Evolutionary conservation across 2,329 filamentous ascomycete species (phyloP).

Genomic region (Xylariales sp.): DNA sequence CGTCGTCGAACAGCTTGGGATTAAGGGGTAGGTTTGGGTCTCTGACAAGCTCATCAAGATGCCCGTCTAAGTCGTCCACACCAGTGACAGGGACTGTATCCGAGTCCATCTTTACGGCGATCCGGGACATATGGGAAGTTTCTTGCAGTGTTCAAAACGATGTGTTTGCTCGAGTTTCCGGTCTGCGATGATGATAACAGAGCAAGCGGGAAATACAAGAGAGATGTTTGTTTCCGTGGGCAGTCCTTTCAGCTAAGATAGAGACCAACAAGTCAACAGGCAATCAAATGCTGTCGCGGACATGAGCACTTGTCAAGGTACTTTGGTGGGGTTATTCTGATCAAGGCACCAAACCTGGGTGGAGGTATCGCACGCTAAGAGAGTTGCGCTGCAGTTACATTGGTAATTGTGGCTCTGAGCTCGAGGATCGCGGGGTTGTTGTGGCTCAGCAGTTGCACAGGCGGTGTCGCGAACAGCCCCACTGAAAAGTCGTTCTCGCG

Average conservation of each 20-base stretch:
- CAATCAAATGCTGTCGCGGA: not conserved
- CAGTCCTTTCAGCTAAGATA: too few species aligned
- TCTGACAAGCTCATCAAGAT: constrained; percentile 45
- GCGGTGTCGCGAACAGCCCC: not conserved
- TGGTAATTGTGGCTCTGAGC: not conserved
- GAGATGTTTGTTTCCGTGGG: not conserved
- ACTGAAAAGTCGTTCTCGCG: not conserved
- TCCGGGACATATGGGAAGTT: constrained; percentile 21
- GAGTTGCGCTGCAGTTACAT: not conserved
- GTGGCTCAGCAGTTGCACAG: not conserved
- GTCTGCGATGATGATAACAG: too few species aligned
- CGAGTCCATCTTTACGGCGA: constrained; percentile 34
- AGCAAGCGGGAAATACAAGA: too few species aligned
- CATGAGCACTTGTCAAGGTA: too few species aligned
- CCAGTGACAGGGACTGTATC: constrained; percentile 44
- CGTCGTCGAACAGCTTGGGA: constrained; percentile 51
- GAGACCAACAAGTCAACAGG: too few species aligned
- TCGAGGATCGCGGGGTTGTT: not conserved
- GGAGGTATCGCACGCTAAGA: not conserved
- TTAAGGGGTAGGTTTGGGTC: constrained; percentile 38
- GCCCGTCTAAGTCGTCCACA: constrained; percentile 48
- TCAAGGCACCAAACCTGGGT: not conserved
- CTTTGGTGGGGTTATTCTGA: not conserved
- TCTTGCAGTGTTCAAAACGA: too few species aligned
- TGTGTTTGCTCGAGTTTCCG: too few species aligned